Percentiles rank a stretch among this genome's conserved stretches.
Conservation (phyloP, 306 rosid species). For the Trichosanthes cucumerina region DNA sequence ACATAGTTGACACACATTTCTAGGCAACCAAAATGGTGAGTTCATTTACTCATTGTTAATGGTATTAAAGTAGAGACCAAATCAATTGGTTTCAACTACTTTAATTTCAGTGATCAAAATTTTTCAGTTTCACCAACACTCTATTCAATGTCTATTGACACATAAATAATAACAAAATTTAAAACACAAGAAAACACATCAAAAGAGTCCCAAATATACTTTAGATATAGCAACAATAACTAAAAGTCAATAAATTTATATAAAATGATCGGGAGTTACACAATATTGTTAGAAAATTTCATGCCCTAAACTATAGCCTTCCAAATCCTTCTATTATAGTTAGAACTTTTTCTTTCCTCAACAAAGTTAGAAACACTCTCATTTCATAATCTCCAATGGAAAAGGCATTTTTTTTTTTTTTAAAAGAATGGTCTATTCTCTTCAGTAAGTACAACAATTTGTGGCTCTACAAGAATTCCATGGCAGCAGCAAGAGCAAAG, state of each 20-base stretch:
- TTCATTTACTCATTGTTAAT: too few relatives aligned
- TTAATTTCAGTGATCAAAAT: too few relatives aligned
- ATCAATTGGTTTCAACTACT: too few relatives aligned
- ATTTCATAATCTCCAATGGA: not conserved
- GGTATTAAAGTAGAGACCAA: too few relatives aligned
- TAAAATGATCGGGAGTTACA: not conserved
- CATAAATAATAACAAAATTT: too few relatives aligned
- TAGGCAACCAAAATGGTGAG: too few relatives aligned
- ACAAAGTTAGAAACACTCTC: not conserved
- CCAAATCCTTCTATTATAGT: too few relatives aligned
- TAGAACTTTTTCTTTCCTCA: too few relatives aligned
- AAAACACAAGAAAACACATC: not conserved
- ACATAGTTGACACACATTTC: too few relatives aligned
- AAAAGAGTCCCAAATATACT: not conserved
- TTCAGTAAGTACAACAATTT: not conserved
- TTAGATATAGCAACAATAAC: not conserved
- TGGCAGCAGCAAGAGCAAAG: constrained; percentile 42
- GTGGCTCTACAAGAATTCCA: constrained; percentile 25
- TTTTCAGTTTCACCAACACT: too few relatives aligned
- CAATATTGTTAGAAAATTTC: not conserved
- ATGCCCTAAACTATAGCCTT: too few relatives aligned
- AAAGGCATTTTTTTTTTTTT: not conserved
- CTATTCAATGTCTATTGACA: too few relatives aligned
- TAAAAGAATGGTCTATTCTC: not conserved
- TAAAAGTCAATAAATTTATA: not conserved